phyloP scores from a whole-genome alignment of 2,329 filamentous ascomycete genomes.

The Fusarium protoensiforme region DNA sequence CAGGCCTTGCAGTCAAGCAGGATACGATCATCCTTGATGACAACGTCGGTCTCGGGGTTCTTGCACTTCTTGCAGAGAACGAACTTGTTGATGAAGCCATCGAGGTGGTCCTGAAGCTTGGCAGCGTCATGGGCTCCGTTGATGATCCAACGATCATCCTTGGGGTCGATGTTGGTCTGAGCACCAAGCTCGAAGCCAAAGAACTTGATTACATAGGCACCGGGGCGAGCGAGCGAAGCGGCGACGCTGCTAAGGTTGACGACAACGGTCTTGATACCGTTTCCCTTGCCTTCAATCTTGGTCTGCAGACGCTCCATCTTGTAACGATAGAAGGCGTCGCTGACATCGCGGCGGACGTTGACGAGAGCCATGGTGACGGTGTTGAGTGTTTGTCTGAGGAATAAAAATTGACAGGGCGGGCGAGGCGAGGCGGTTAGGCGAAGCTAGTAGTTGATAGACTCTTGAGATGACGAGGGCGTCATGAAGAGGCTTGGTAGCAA shows the following conservation, averaged over 20 bases:
- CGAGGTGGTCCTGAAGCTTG: constrained; percentile 98
- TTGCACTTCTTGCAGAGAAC: constrained; percentile 99
- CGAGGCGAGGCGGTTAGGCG: constrained; percentile 22
- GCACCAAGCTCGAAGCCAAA: constrained; percentile 99
- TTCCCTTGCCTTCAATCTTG: constrained; percentile 99
- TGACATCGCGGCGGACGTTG: constrained; percentile 98
- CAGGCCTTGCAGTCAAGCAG: constrained; percentile 98
- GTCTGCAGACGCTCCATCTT: constrained; percentile 99
- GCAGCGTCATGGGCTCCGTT: constrained; percentile 95
- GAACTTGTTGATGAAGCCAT: constrained; percentile 98
- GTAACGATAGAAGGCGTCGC: constrained; percentile 99
- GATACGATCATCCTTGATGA: constrained; percentile 94
- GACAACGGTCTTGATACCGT: constrained; percentile 98
- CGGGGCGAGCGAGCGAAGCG: constrained; percentile 89
- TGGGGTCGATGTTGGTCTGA: constrained; percentile 97
- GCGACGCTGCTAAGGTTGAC: constrained; percentile 97
- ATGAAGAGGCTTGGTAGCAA: constrained; percentile 52
- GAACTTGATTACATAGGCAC: constrained; percentile 98
- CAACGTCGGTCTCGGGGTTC: constrained; percentile 97
- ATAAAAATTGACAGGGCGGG: constrained; percentile 23
- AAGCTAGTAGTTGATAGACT: constrained; percentile 31
- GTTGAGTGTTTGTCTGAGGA: constrained; percentile 30
- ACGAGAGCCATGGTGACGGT: constrained; percentile 90
- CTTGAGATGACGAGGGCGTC: constrained; percentile 48
- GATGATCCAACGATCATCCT: constrained; percentile 99